These are phyloP conservation scores for Erigeron canadensis DNA, from an alignment of 129 eudicot genomes.

Conservation along the genomic window DNA sequence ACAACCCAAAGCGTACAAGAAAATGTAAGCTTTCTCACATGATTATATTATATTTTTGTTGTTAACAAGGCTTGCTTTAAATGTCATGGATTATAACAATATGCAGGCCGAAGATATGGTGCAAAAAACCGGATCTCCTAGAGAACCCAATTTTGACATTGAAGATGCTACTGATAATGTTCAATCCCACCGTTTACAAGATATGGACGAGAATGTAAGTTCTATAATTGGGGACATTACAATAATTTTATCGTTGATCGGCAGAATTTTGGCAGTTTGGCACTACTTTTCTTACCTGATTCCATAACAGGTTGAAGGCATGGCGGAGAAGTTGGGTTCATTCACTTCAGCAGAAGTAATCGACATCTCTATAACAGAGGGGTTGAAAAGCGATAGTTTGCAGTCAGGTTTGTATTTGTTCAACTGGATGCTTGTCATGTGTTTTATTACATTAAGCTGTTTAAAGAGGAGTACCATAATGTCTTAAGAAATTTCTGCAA, in stretches of 20 bases:
- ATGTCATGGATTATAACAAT: slow-evolving; percentile 13
- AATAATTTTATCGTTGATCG: no score
- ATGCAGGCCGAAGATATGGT: slow-evolving; percentile 39
- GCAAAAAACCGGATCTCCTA: slow-evolving; percentile 25
- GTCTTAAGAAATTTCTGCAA: neutral
- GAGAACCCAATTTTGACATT: slow-evolving; percentile 8
- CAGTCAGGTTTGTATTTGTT: slow-evolving; percentile 27
- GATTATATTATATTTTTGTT: slow-evolving; percentile 11
- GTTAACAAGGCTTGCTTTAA: slow-evolving; percentile 10
- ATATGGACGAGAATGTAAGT: slow-evolving; percentile 38
- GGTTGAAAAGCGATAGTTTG: slow-evolving; percentile 22
- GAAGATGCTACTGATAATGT: slow-evolving; percentile 27
- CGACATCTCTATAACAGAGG: slow-evolving; percentile 22
- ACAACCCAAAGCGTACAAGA: slow-evolving; percentile 19
- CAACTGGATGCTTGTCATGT: neutral
- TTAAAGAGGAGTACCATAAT: slow-evolving; percentile 9
- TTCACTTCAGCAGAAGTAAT: slow-evolving; percentile 31
- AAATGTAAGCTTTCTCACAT: slow-evolving; percentile 34
- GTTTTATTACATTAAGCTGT: slow-evolving; percentile 14
- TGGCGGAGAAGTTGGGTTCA: slow-evolving; percentile 24
- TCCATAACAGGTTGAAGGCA: slow-evolving; percentile 36
- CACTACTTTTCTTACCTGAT: slow-evolving; percentile 13
- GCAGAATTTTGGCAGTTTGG: no score
- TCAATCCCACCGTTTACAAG: slow-evolving; percentile 20
- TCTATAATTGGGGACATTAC: neutral